Percentiles rank a stretch among this genome's conserved stretches.
Evolutionary conservation across 371 early-diverging fungal species (phyloP).

Genomic region (Rhizomucor pusillus): DNA sequence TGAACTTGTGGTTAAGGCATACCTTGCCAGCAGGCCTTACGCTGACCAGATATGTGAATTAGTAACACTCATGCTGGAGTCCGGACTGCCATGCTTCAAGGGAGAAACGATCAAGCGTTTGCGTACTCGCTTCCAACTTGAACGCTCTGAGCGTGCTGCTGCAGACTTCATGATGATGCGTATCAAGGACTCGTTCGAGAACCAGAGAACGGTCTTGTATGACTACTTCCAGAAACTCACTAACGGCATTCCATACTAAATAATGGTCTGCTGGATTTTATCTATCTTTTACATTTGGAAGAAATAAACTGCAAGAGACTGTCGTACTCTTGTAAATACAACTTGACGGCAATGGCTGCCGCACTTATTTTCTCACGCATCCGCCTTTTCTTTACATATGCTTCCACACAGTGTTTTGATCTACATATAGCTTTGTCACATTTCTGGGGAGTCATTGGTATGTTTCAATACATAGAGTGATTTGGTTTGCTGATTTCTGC

Average conservation of each 20-base stretch:
- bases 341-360: too few species aligned
- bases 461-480: too few species aligned
- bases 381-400: too few species aligned
- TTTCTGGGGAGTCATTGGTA: too few species aligned
- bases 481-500: too few species aligned
- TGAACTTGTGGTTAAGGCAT: slow-evolving; percentile 91
- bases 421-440: too few species aligned
- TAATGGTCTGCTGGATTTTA: not conserved
- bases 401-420: too few species aligned
- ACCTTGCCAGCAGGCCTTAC: slow-evolving; percentile 87
- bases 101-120: slow-evolving; percentile 88
- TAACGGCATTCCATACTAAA: slow-evolving; percentile 62
- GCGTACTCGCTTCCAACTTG: slow-evolving; percentile 87
- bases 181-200: slow-evolving; percentile 90
- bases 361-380: too few species aligned
- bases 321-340: too few species aligned
- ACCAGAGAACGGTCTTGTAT: slow-evolving; percentile 82
- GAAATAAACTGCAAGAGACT: too few species aligned
- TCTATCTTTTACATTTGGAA: too few species aligned
- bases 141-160: slow-evolving; percentile 87
- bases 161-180: slow-evolving; percentile 93
- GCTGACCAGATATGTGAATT: slow-evolving; percentile 92
- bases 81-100: slow-evolving; percentile 98
- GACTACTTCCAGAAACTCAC: slow-evolving; percentile 90
- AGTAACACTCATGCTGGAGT: slow-evolving; percentile 92